A percentile compares a stretch with the other conserved stretches of the same genome.
Evolutionary conservation across 129 eudicot genomes (phyloP).

Genomic region (Arctium minus): DNA sequence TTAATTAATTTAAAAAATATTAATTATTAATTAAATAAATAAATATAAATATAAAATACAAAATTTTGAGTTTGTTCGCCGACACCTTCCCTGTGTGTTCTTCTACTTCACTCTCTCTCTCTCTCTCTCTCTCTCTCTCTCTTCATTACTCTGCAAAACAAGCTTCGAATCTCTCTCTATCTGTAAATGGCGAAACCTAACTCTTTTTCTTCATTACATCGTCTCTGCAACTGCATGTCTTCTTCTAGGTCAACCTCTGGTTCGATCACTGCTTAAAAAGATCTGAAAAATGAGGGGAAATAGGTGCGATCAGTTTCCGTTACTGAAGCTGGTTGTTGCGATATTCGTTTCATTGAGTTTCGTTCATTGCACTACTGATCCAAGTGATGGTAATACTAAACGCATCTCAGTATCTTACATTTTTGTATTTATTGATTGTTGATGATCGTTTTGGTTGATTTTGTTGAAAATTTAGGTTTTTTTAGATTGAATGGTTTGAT

Average conservation of each 20-base stretch:
- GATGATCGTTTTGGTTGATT: not conserved
- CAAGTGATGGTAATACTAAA: constrained; percentile 44
- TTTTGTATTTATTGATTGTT: not conserved
- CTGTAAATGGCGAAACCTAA: constrained; percentile 41
- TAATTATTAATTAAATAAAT: not conserved
- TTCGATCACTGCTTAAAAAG: not conserved
- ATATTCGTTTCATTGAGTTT: constrained; percentile 23
- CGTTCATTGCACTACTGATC: constrained; percentile 58
- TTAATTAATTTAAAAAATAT: not conserved
- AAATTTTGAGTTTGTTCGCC: constrained; percentile 25
- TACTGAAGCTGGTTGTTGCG: constrained; percentile 22
- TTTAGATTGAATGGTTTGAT: not conserved
- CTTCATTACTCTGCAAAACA: constrained; percentile 36
- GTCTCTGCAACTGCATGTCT: constrained; percentile 22
- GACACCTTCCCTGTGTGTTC: constrained; percentile 38
- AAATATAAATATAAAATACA: not conserved
- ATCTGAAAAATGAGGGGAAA: constrained; percentile 21
- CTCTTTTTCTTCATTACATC: constrained; percentile 19
- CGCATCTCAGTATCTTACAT: not conserved
- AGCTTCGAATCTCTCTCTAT: constrained; percentile 59
- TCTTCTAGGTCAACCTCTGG: constrained; percentile 29
- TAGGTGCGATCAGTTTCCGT: constrained; percentile 16
- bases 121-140: constrained; percentile 17
- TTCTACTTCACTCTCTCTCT: constrained; percentile 25
- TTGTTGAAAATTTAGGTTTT: not conserved